Conservation (phyloP, 2,329 filamentous ascomycete genomes). For the Xylaria sp. region DNA sequence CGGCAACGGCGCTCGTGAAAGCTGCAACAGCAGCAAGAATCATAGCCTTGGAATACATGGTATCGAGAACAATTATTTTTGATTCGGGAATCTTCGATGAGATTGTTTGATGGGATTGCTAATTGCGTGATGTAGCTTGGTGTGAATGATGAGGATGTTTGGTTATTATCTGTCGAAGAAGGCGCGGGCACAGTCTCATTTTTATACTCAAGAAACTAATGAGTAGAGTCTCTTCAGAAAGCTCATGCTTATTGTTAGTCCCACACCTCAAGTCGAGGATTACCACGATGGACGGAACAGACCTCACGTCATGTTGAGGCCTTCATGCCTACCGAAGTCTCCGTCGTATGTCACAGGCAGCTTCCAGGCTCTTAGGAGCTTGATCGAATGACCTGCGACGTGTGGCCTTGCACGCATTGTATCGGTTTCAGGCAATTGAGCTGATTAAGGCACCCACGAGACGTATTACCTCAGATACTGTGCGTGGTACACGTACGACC, state of each 20-base stretch:
- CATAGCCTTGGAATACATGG: slow-evolving; percentile 28
- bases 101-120: no score
- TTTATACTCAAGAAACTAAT: slow-evolving; percentile 18
- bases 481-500: neutral
- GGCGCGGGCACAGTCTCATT: neutral
- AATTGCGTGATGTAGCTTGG: slow-evolving; percentile 12
- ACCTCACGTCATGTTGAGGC: neutral
- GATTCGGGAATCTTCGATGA: neutral
- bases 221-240: neutral
- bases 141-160: slow-evolving; percentile 14
- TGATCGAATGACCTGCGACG: neutral
- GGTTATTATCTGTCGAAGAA: slow-evolving; percentile 4
- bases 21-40: slow-evolving; percentile 33
- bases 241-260: neutral
- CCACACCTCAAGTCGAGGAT: neutral
- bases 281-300: neutral
- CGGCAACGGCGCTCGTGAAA: slow-evolving; percentile 26
- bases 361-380: neutral
- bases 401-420: neutral
- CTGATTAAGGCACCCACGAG: neutral
- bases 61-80: neutral
- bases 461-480: slow-evolving; percentile 18
- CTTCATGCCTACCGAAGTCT: neutral
- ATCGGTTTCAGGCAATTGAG: neutral
- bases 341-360: neutral